Evolutionary conservation across 345 rosid species (phyloP).

Genomic region (Dipteronia dyeriana): DNA sequence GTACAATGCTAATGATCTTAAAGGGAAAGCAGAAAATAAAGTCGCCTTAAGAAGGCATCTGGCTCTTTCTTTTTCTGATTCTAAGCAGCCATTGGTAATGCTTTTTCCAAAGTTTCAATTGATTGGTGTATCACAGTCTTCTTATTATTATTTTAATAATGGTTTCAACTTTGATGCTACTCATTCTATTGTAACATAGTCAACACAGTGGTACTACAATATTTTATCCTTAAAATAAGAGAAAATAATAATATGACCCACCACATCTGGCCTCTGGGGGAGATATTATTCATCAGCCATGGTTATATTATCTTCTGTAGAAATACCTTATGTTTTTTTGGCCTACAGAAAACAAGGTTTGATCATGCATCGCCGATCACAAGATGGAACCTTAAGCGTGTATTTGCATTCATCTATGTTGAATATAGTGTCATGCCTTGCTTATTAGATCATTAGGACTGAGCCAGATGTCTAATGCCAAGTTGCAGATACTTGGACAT

Average conservation of each 20-base stretch:
- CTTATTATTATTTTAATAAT: background rate
- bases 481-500: background rate
- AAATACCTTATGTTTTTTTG: background rate
- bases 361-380: background rate
- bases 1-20: slow-evolving; percentile 76
- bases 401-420: background rate
- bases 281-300: background rate
- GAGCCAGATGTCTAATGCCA: background rate
- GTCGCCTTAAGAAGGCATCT: slow-evolving; percentile 61
- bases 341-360: slow-evolving; percentile 2
- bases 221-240: background rate
- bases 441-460: background rate
- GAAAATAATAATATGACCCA: background rate
- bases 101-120: slow-evolving; percentile 15
- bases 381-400: background rate
- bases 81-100: slow-evolving; percentile 75
- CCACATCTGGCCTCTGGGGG: background rate
- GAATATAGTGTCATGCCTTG: background rate
- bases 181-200: background rate
- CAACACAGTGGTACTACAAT: background rate
- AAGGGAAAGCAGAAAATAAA: slow-evolving; percentile 90
- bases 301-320: background rate
- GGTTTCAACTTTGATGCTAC: slow-evolving; percentile 1
- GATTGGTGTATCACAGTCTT: background rate
- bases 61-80: slow-evolving; percentile 72